phyloP scores from a whole-genome alignment of 2,329 filamentous ascomycete genomes.

The Chrysoporthe cubensis region DNA sequence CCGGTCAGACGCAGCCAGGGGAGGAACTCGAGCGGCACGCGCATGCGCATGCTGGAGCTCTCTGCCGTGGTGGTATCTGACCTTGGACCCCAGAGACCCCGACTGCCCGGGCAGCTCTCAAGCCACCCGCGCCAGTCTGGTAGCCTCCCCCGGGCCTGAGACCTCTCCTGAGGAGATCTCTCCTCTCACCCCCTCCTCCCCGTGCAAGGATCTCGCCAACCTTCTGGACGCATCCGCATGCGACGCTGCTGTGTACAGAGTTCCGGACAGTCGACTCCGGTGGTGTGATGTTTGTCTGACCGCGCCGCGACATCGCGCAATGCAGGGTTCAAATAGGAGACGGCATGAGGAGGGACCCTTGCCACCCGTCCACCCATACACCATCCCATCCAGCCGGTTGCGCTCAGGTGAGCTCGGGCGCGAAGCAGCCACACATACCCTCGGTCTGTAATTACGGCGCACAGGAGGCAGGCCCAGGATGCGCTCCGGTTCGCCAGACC shows the following conservation, averaged over 20 bases:
- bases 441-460: too few species aligned
- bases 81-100: background rate
- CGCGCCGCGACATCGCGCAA: background rate
- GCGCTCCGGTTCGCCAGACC: too few species aligned
- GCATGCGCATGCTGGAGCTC: background rate
- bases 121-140: background rate
- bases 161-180: too few species aligned
- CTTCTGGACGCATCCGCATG: background rate
- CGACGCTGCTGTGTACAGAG: background rate
- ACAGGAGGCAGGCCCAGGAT: too few species aligned
- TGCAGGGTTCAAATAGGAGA: too few species aligned
- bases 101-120: background rate
- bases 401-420: too few species aligned
- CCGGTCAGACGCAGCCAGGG: background rate
- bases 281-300: conserved; percentile 3
- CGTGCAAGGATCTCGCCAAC: background rate
- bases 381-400: too few species aligned
- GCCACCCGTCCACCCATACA: too few species aligned
- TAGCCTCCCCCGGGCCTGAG: too few species aligned
- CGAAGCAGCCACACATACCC: too few species aligned
- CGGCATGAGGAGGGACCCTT: too few species aligned
- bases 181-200: background rate
- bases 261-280: background rate
- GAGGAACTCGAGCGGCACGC: background rate
- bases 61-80: background rate